Evolutionary conservation across 2,329 filamentous ascomycete species (phyloP).

Genomic region (Colletotrichum sp.): DNA sequence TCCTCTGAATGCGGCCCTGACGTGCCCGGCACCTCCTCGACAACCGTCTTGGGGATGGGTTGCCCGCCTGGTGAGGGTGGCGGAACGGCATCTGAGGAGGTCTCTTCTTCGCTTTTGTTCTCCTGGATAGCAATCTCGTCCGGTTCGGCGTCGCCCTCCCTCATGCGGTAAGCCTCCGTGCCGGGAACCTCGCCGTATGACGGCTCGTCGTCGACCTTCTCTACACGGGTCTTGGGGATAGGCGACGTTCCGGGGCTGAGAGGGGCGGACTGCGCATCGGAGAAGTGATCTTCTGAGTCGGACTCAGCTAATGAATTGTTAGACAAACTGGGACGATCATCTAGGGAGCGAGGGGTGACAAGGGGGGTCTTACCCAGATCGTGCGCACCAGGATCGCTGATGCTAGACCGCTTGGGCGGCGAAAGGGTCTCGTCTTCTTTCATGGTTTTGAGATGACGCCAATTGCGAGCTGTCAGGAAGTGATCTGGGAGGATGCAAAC

Average conservation of each 20-base stretch:
- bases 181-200: constrained; percentile 68
- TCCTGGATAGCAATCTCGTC: constrained; percentile 61
- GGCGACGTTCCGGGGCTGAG: constrained; percentile 51
- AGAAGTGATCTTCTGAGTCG: constrained; percentile 74
- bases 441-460: constrained; percentile 24
- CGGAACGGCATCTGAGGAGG: constrained; percentile 24
- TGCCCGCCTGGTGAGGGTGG: constrained; percentile 35
- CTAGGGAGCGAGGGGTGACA: neutral
- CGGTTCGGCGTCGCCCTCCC: constrained; percentile 62
- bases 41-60: constrained; percentile 55
- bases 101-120: constrained; percentile 22
- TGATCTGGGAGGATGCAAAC: neutral
- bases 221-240: constrained; percentile 63
- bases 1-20: constrained; percentile 49
- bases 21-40: constrained; percentile 56
- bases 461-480: neutral
- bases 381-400: constrained; percentile 63
- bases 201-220: constrained; percentile 62
- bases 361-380: constrained; percentile 53
- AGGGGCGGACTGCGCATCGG: constrained; percentile 64
- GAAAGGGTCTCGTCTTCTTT: constrained; percentile 41
- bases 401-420: constrained; percentile 44
- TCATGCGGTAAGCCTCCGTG: constrained; percentile 60
- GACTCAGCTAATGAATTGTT: constrained; percentile 46
- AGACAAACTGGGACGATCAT: constrained; percentile 21